These are phyloP conservation scores for Rhizopus stolonifer DNA, from an alignment of 371 early-diverging fungal genomes.

Conservation along the genomic window DNA sequence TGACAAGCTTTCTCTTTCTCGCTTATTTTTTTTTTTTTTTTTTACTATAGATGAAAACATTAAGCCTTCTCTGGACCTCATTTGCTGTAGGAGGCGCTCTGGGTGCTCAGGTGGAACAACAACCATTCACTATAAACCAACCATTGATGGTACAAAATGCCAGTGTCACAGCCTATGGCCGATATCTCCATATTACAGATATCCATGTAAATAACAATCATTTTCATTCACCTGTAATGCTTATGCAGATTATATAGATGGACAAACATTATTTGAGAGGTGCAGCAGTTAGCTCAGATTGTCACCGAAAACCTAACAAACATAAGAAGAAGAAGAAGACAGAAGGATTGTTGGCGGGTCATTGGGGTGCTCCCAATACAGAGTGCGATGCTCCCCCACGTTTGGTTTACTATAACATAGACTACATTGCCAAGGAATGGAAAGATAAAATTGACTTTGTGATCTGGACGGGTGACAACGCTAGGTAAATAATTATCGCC, in stretches of 20 bases:
- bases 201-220: constrained; percentile 48
- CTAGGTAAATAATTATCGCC: constrained; percentile 40
- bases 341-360: constrained; percentile 33
- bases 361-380: constrained; percentile 61
- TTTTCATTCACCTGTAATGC: neutral
- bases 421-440: constrained; percentile 55
- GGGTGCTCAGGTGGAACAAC: constrained; percentile 6
- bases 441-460: constrained; percentile 67
- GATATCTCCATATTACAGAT: constrained; percentile 74
- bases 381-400: constrained; percentile 68
- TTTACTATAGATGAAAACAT: constrained; percentile 9
- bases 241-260: constrained; percentile 25
- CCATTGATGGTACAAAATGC: neutral
- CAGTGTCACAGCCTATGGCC: constrained; percentile 21
- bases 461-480: constrained; percentile 78
- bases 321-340: constrained; percentile 24
- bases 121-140: constrained; percentile 5
- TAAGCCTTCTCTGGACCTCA: constrained; percentile 3
- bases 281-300: constrained; percentile 56
- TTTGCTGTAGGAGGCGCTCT: neutral
- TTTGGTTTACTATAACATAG: constrained; percentile 62
- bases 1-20: neutral
- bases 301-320: constrained; percentile 44
- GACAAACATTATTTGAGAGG: constrained; percentile 54
- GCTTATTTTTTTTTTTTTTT: neutral